Evolutionary conservation across 352 stramenopile genomes (phyloP).

Genomic region (Phytophthora hybrid): DNA sequence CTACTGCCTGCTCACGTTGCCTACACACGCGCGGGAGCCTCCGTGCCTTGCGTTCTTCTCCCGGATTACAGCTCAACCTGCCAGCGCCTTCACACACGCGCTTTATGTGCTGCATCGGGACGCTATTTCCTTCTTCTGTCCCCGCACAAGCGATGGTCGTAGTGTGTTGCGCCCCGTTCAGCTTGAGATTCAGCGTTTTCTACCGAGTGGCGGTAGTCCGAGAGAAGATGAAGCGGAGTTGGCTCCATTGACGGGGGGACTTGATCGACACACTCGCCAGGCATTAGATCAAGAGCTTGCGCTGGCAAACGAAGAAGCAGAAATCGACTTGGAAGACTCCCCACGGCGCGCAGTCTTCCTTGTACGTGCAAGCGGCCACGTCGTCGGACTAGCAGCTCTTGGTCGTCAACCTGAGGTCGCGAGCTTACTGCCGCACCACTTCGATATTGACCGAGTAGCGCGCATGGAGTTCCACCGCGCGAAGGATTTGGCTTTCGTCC

Average conservation of each 20-base stretch:
- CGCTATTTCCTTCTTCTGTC: slow-evolving; percentile 64
- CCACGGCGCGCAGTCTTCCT: slow-evolving; percentile 69
- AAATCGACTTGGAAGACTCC: slow-evolving; percentile 75
- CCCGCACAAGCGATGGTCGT: slow-evolving; percentile 33
- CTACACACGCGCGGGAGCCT: slow-evolving; percentile 57
- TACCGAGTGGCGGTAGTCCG: slow-evolving; percentile 13
- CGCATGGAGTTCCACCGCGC: slow-evolving; percentile 71
- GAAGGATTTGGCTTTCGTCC: slow-evolving; percentile 73
- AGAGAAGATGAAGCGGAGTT: slow-evolving; percentile 26
- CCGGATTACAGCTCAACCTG: slow-evolving; percentile 42
- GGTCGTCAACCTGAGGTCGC: slow-evolving; percentile 57
- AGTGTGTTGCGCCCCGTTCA: slow-evolving; percentile 44
- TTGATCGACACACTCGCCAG: slow-evolving; percentile 46
- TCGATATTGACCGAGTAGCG: slow-evolving; percentile 73
- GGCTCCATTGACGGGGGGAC: slow-evolving; percentile 10
- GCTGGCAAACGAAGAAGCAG: slow-evolving; percentile 54
- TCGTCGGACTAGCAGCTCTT: slow-evolving; percentile 57
- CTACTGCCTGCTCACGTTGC: slow-evolving; percentile 66
- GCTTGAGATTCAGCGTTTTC: slow-evolving; percentile 47
- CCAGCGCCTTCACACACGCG: slow-evolving; percentile 64
- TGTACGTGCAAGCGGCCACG: slow-evolving; percentile 53
- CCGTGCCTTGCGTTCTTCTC: slow-evolving; percentile 60
- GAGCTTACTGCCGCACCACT: slow-evolving; percentile 63
- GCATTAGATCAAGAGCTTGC: slow-evolving; percentile 48
- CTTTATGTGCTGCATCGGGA: slow-evolving; percentile 69